Evolutionary conservation across 1,284 basidiomycete species (phyloP).

Genomic region (Papiliotrema flavescens): DNA sequence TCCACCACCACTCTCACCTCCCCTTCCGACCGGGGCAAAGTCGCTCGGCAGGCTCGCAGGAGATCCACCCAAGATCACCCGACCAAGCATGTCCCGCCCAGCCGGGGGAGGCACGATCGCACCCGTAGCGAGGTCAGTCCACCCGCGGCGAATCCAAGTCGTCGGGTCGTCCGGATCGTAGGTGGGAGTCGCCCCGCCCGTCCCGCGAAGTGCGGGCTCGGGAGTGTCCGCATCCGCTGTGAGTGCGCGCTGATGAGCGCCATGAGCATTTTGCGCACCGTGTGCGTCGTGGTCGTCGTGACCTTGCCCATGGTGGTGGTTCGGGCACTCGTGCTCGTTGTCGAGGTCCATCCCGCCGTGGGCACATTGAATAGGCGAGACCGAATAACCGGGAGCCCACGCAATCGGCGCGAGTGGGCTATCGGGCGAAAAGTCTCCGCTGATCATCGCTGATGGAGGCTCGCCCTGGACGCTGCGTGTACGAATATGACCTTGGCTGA

Average conservation of each 20-base stretch:
- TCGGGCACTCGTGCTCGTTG: no score
- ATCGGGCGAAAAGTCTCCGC: neutral
- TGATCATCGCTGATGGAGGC: slow-evolving; percentile 26
- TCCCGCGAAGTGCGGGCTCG: neutral
- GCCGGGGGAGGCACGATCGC: neutral
- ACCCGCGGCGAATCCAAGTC: slow-evolving; percentile 20
- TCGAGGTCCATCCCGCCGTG: no score
- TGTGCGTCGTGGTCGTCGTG: no score
- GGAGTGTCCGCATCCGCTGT: neutral
- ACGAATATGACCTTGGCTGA: slow-evolving; percentile 24
- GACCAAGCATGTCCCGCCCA: neutral
- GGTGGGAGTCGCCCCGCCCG: neutral
- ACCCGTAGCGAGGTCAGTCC: slow-evolving; percentile 11
- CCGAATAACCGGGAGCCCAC: no score
- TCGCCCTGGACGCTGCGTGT: slow-evolving; percentile 33
- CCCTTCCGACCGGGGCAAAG: neutral
- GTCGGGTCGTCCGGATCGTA: slow-evolving; percentile 10
- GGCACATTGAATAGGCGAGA: no score
- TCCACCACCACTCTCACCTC: no score
- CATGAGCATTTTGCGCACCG: no score
- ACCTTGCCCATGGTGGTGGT: no score
- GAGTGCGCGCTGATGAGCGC: no score
- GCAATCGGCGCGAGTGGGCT: no score
- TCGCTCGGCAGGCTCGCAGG: neutral
- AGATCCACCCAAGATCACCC: no score